Percentiles rank a stretch among this genome's conserved stretches.
phyloP scores from a whole-genome alignment of 306 rosid genomes.

The Clitoria ternatea region DNA sequence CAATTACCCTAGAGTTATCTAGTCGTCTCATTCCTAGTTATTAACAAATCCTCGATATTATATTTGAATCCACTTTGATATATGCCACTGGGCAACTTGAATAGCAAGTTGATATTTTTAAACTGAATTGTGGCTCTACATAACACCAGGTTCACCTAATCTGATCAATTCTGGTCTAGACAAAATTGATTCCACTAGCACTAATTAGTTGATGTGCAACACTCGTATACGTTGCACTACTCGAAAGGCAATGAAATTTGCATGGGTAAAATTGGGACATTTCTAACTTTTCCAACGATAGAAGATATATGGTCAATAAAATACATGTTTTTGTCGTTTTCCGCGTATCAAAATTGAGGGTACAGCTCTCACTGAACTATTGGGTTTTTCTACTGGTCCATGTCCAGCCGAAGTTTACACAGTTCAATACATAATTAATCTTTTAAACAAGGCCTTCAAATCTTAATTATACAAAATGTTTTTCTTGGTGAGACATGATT shows the following conservation, averaged over 20 bases:
- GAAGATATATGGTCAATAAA: not conserved
- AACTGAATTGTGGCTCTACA: not conserved
- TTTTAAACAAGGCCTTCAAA: too few species aligned
- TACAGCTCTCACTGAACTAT: not conserved
- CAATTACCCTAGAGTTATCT: too few species aligned
- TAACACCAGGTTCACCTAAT: not conserved
- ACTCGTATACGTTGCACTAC: not conserved
- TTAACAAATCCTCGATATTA: not conserved
- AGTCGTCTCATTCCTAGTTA: too few species aligned
- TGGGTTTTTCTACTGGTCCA: not conserved
- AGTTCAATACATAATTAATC: too few species aligned
- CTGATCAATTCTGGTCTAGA: not conserved
- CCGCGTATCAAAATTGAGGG: not conserved
- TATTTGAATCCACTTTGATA: not conserved
- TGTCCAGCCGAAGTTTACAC: not conserved
- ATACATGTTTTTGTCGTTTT: constrained; percentile 11
- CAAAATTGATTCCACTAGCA: not conserved
- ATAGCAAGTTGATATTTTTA: constrained; percentile 18
- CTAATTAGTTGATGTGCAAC: not conserved
- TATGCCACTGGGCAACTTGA: constrained; percentile 24
- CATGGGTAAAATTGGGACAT: not conserved
- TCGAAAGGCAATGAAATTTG: not conserved
- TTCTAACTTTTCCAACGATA: not conserved
- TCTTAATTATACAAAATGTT: too few species aligned
- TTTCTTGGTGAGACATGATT: too few species aligned